A percentile compares a stretch with the other conserved stretches of the same genome.
phyloP scores from a whole-genome alignment of 2,329 filamentous ascomycete genomes.

The Neurospora crassa region DNA sequence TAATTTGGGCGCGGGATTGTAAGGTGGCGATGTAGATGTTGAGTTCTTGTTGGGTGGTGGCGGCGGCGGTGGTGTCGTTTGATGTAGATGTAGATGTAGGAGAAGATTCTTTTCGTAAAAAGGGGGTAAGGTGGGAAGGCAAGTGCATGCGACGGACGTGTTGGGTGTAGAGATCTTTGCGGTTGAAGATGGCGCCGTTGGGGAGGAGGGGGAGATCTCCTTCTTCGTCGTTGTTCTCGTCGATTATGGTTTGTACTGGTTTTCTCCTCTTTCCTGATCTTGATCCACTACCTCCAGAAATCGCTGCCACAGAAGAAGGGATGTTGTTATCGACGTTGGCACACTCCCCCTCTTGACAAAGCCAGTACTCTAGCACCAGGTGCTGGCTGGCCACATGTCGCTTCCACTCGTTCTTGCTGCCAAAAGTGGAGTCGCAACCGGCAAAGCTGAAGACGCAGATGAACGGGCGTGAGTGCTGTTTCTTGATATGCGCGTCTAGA shows the following conservation, averaged over 20 bases:
- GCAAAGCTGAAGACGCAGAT: constrained; percentile 71
- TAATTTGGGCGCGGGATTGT: constrained; percentile 48
- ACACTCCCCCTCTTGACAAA: constrained; percentile 59
- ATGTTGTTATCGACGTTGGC: constrained; percentile 21
- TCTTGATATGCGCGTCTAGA: constrained; percentile 41
- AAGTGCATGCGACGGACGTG: constrained; percentile 82
- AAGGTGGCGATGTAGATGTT: constrained; percentile 37
- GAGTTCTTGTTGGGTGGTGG: neutral
- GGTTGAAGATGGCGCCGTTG: constrained; percentile 66
- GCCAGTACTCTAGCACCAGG: constrained; percentile 62
- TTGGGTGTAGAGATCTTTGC: constrained; percentile 85
- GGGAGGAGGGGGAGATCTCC: constrained; percentile 18
- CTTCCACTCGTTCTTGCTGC: constrained; percentile 92
- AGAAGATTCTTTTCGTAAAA: constrained; percentile 23
- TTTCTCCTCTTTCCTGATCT: no score
- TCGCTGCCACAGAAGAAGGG: no score
- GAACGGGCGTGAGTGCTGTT: constrained; percentile 52
- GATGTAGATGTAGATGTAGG: no score
- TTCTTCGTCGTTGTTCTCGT: no score
- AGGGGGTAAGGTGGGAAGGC: constrained; percentile 31
- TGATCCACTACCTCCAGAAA: no score
- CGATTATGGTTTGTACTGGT: no score
- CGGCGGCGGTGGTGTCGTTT: constrained; percentile 18
- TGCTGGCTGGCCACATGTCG: constrained; percentile 77
- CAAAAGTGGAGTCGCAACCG: constrained; percentile 63